These are phyloP conservation scores for Leishmania major DNA, from an alignment of 208 protist genomes.

Conservation along the genomic window DNA sequence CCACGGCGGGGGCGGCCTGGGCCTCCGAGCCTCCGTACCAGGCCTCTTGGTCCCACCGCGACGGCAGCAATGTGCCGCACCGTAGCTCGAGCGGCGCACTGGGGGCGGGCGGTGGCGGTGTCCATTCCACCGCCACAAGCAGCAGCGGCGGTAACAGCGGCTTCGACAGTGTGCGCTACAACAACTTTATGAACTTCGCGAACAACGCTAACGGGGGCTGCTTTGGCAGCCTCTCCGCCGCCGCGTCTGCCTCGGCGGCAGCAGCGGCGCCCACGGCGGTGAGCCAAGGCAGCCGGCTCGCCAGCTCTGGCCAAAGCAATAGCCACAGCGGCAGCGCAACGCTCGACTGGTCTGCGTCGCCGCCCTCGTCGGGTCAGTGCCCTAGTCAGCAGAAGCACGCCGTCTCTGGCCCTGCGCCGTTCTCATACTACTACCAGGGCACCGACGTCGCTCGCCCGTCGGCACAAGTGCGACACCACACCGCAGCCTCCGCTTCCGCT, in stretches of 20 bases:
- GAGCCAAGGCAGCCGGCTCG: neutral
- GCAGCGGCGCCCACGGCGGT: neutral
- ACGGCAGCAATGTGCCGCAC: neutral
- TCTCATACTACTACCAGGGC: neutral
- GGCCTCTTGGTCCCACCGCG: neutral
- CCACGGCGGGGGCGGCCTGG: slow-evolving; percentile 10
- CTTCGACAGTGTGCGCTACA: slow-evolving; percentile 21
- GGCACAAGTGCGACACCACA: slow-evolving; percentile 17
- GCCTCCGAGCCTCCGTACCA: slow-evolving; percentile 22
- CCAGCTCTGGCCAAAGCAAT: neutral
- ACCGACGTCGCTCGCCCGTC: neutral
- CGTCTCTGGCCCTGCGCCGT: neutral
- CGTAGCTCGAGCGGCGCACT: neutral
- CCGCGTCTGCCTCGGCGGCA: too few species aligned
- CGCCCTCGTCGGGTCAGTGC: neutral
- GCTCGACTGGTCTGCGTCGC: neutral
- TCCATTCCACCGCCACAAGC: neutral
- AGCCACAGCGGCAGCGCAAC: neutral
- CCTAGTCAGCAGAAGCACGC: neutral
- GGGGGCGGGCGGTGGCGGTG: too few species aligned
- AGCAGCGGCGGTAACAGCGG: slow-evolving; percentile 8
- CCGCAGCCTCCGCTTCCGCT: slow-evolving; percentile 6
- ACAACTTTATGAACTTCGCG: slow-evolving; percentile 30
- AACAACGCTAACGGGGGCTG: slow-evolving; percentile 14
- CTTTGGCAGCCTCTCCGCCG: slow-evolving; percentile 4